Conservation (phyloP, 768 basidiomycete genomes). For the Tricholoma furcatifolium region DNA sequence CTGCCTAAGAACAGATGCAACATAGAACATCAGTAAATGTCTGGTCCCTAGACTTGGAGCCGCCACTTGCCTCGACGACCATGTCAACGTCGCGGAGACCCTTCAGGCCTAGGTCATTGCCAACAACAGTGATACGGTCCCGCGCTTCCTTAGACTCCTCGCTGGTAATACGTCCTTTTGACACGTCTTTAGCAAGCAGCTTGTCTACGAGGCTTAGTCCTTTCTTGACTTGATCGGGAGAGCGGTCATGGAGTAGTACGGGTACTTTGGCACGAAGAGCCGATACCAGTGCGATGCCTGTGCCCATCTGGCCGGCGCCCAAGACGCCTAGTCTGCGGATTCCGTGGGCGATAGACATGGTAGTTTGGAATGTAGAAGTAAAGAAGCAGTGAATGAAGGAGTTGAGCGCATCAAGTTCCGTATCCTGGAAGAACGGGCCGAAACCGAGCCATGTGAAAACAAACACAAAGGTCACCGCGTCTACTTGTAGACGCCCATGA, state of each 20-base stretch:
- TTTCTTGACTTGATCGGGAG: constrained; percentile 67
- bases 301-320: constrained; percentile 87
- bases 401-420: constrained; percentile 6
- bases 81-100: constrained; percentile 81
- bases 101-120: constrained; percentile 34
- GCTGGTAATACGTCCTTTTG: constrained; percentile 71
- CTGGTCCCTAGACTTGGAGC: neutral
- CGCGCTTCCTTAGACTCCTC: constrained; percentile 74
- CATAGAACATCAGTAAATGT: neutral
- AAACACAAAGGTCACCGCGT: no score
- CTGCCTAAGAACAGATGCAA: constrained; percentile 52
- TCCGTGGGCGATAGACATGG: constrained; percentile 65
- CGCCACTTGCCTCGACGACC: constrained; percentile 75
- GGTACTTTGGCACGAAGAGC: constrained; percentile 84
- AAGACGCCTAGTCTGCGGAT: constrained; percentile 76
- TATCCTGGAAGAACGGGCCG: neutral
- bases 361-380: neutral
- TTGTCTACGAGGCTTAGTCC: constrained; percentile 76
- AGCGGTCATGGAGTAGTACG: constrained; percentile 83
- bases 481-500: no score
- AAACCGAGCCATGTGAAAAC: no score
- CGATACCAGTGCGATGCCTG: constrained; percentile 88
- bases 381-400: neutral
- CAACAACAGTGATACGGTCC: constrained; percentile 58
- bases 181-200: constrained; percentile 85